A percentile compares a stretch with the other conserved stretches of the same genome.
phyloP scores from a whole-genome alignment of 306 rosid genomes.

The Cucumis sativus region Cucumber_9930_V3 NC_026655.2:5765501-5766000 shows the following conservation, averaged over 20 bases:
- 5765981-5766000: background rate
- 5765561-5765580: background rate
- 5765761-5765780: background rate
- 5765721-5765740: background rate
- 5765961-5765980: background rate
- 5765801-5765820: background rate
- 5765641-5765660: background rate
- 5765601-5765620: background rate
- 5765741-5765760: background rate
- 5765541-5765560: background rate
- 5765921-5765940: background rate
- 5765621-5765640: constrained; percentile 5
- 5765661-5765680: background rate
- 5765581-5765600: background rate
- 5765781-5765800: background rate
- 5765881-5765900: background rate
- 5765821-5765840: background rate
- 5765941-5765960: background rate
- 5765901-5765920: background rate
- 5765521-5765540: background rate
- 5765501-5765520: background rate
- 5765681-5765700: background rate
- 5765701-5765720: background rate
- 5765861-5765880: background rate
- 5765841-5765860: background rate